Conservation (phyloP, 1,139 yeast genomes). For the Geotrichum histeridarum region DNA sequence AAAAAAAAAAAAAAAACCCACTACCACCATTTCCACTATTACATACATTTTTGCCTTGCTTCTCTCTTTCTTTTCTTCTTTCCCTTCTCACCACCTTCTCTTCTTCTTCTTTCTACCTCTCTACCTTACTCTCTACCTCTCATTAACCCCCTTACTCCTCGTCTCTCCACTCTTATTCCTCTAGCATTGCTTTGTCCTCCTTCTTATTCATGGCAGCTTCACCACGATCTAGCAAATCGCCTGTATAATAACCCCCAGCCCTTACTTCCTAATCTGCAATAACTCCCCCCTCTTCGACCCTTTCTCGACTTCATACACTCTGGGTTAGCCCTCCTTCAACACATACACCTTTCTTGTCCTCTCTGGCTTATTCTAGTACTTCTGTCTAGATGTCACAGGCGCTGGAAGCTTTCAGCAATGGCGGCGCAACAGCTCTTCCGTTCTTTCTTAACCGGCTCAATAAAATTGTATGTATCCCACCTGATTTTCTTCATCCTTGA, state of each 20-base stretch:
- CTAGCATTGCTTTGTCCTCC: not conserved
- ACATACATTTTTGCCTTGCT: no score
- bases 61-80: not conserved
- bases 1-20: constrained; percentile 42
- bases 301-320: not conserved
- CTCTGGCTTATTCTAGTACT: not conserved
- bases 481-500: not conserved
- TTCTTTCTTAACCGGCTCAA: constrained; percentile 16
- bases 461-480: constrained; percentile 17
- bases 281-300: not conserved
- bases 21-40: not conserved
- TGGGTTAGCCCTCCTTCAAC: no score
- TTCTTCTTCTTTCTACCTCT: not conserved
- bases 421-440: constrained; percentile 15
- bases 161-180: not conserved
- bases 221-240: not conserved
- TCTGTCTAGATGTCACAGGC: constrained; percentile 3
- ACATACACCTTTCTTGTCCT: not conserved
- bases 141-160: not conserved
- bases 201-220: not conserved
- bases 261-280: not conserved
- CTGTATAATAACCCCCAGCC: not conserved
- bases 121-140: not conserved
- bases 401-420: constrained; percentile 2
- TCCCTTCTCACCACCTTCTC: not conserved